These are phyloP conservation scores for Xylaria sp. DNA, from an alignment of 495 filamentous ascomycete genomes.

Conservation along the genomic window DNA sequence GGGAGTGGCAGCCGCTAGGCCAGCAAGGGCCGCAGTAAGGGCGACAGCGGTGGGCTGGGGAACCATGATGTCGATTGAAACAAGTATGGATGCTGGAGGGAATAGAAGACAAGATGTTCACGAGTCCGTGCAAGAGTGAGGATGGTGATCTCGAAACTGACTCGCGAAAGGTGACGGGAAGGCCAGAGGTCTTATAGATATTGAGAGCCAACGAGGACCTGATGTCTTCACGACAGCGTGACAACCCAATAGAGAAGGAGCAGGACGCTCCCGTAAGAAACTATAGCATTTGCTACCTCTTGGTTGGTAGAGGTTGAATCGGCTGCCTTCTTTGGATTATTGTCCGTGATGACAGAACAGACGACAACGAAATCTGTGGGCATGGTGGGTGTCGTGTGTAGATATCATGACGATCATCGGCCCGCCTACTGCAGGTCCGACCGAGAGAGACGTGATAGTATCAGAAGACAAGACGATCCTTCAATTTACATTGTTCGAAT, in stretches of 20 bases:
- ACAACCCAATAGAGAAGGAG: conserved; percentile 18
- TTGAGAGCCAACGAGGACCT: background rate
- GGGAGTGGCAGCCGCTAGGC: conserved; percentile 33
- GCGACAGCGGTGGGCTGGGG: conserved; percentile 31
- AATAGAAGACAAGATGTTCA: conserved; percentile 15
- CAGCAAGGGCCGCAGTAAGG: conserved; percentile 33
- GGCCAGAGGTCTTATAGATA: conserved; percentile 24
- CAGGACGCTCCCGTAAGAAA: conserved; percentile 7
- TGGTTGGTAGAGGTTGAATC: conserved; percentile 13
- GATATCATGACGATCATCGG: conserved; percentile 15
- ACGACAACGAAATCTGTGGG: background rate
- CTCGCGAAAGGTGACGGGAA: conserved; percentile 25
- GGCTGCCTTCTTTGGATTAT: conserved; percentile 22
- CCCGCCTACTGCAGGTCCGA: conserved; percentile 19
- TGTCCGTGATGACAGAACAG: conserved; percentile 11
- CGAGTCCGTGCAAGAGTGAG: background rate
- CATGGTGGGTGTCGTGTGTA: conserved; percentile 17
- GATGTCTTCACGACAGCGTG: background rate
- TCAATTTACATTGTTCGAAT: conserved; percentile 16
- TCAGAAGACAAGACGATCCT: conserved; percentile 1
- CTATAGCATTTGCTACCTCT: conserved; percentile 7
- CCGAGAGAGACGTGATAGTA: background rate
- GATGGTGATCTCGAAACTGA: conserved; percentile 14
- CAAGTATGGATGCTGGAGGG: conserved; percentile 25
- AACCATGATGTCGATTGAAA: conserved; percentile 23